Base-by-base conservation (phyloP, 495 filamentous ascomycete genomes). In the Penicillium longicatenatum region DNA sequence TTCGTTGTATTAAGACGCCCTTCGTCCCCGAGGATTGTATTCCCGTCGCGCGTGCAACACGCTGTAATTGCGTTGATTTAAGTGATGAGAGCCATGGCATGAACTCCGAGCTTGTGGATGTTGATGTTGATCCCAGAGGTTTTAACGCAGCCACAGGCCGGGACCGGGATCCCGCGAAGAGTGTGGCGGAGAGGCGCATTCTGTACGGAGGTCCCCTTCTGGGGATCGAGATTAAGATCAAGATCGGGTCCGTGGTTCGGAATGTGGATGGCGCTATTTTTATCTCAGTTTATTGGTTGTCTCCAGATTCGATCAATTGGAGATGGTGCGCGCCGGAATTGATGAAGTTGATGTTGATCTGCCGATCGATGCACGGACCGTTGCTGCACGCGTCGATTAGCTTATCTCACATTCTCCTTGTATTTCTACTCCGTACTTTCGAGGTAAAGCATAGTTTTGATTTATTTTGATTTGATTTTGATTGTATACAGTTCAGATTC, bases 1-100 rank as follows among this genome's bases (percentile, higher is more conserved):
- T 58, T 2, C 70, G 54, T 14, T 58, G 50, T 16, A 65, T 55
- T 0, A 86, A 68, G 8, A 61, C 56, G 5, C 68, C 26, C 55
- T 86, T 85, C n/a, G 76, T 76, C 10, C 84, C 83, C 1, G 76
- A 75, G 4, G 66, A 73, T 12, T 71, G 72, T 48, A 84, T 75
- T 16, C 84, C 84, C 10, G 78, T 80, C 46, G 76, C 75, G 52
- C 75, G 76, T 11, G 84, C 84, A 50, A 84, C 64, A 49, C 70
- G 65, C 55, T 79, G 74, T 35, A 87, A 73, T 45, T 83, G 73
- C 16, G 70, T 52, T 24, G 68, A 50, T 71, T 80, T 83, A 47
- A 82, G 71, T 1, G 59, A 31, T 24, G 51, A 20, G 24, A 85
- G 78, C 68, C 74, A 74, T 20, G 60, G 46, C 11, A 35, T 24